Evolutionary conservation across 1,284 basidiomycete species (phyloP).

Genomic region (Bjerkandera adusta): DNA sequence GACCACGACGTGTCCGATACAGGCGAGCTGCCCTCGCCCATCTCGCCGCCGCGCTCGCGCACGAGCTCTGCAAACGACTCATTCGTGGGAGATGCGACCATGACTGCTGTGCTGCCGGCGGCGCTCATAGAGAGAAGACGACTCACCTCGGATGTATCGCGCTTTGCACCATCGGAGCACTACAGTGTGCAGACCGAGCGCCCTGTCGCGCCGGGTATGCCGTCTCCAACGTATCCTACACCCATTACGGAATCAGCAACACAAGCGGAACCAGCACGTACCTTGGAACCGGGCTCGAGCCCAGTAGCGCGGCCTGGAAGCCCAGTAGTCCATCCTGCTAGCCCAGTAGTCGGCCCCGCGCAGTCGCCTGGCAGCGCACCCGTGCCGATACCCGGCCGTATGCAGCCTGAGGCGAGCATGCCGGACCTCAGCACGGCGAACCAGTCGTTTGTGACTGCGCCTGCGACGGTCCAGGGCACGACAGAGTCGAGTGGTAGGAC

Average conservation of each 20-base stretch:
- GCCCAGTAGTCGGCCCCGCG: background rate
- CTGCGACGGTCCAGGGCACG: conserved; percentile 51
- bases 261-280: too few relatives aligned
- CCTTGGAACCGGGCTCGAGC: too few relatives aligned
- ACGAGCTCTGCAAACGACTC: conserved; percentile 14
- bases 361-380: conserved; percentile 16
- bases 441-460: conserved; percentile 62
- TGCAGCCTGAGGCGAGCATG: conserved; percentile 34
- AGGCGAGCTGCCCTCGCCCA: conserved; percentile 17
- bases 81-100: conserved; percentile 5
- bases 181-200: conserved; percentile 12
- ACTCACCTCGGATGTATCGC: conserved; percentile 10
- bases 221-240: background rate
- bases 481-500: conserved; percentile 37
- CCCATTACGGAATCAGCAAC: conserved; percentile 18
- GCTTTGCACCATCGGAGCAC: conserved; percentile 10
- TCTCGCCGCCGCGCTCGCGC: conserved; percentile 11
- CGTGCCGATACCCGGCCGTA: conserved; percentile 22
- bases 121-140: too few relatives aligned
- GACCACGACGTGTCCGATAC: conserved; percentile 22
- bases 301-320: conserved; percentile 11
- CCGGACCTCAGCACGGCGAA: conserved; percentile 67
- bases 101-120: background rate
- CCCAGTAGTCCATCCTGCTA: background rate
- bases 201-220: conserved; percentile 13